Conservation (phyloP, 331 rosid species). For the Phaseolus coccineus region DNA sequence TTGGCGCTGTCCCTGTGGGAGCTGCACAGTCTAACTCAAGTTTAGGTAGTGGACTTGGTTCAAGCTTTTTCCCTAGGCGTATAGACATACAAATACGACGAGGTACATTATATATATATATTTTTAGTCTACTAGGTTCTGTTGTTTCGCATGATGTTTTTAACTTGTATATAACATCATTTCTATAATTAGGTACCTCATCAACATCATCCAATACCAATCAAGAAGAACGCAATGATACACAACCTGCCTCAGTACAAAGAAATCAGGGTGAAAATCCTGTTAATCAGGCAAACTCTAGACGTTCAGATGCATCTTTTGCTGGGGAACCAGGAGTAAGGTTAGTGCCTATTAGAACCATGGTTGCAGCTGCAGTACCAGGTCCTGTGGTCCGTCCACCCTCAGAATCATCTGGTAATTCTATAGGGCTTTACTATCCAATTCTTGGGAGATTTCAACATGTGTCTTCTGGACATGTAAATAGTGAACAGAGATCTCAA, state of each 20-base stretch:
- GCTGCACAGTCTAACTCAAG: conserved; percentile 75
- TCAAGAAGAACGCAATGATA: conserved; percentile 67
- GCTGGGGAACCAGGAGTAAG: conserved; percentile 76
- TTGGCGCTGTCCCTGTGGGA: conserved; percentile 83
- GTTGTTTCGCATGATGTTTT: conserved; percentile 32
- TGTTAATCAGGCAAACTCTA: conserved; percentile 61
- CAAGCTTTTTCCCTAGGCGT: conserved; percentile 83
- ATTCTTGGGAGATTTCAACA: conserved; percentile 82
- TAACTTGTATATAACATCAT: conserved; percentile 36
- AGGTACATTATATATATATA: conserved; percentile 55
- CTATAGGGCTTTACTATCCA: conserved; percentile 85
- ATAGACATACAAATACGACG: conserved; percentile 96
- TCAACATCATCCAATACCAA: conserved; percentile 57
- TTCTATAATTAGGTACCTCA: conserved; percentile 67
- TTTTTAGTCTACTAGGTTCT: conserved; percentile 24
- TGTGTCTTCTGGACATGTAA: conserved; percentile 65
- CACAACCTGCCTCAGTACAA: conserved; percentile 63
- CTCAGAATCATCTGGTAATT: conserved; percentile 78
- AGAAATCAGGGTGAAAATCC: conserved; percentile 73
- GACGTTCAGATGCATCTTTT: conserved; percentile 61
- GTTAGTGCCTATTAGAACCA: conserved; percentile 85
- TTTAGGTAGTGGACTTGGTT: conserved; percentile 70
- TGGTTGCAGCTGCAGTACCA: conserved; percentile 84
- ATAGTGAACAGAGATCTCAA: conserved; percentile 66
- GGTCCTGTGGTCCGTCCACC: conserved; percentile 68